These are phyloP conservation scores for Papiliotrema fonsecae DNA, from an alignment of 1,284 basidiomycete genomes.

Conservation along the genomic window DNA sequence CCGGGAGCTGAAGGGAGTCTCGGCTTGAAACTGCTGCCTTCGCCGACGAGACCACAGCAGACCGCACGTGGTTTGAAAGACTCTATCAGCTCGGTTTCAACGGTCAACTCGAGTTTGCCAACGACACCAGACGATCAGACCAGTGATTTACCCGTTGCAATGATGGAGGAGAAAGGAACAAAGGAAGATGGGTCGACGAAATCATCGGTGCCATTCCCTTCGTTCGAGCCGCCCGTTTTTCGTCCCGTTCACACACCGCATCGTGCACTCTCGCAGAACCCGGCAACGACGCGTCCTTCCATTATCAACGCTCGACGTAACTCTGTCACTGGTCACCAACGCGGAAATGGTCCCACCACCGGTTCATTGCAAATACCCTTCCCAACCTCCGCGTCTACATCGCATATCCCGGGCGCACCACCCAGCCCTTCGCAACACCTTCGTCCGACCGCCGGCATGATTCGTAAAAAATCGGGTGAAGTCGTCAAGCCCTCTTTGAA, in stretches of 20 bases:
- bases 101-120: slow-evolving; percentile 22
- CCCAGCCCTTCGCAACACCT: neutral
- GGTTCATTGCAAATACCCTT: slow-evolving; percentile 28
- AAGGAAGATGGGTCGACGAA: neutral
- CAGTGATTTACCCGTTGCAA: slow-evolving; percentile 2
- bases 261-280: slow-evolving; percentile 1
- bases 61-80: slow-evolving; percentile 18
- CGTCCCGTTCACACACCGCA: slow-evolving; percentile 3
- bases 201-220: slow-evolving; percentile 20
- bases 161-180: neutral
- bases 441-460: slow-evolving; percentile 27
- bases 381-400: slow-evolving; percentile 19
- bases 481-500: slow-evolving; percentile 49
- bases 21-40: slow-evolving; percentile 30
- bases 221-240: slow-evolving; percentile 20
- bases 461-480: slow-evolving; percentile 49
- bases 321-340: slow-evolving; percentile 7
- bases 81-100: slow-evolving; percentile 24
- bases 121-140: slow-evolving; percentile 24
- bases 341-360: slow-evolving; percentile 11
- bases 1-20: slow-evolving; percentile 17
- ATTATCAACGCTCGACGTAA: slow-evolving; percentile 9
- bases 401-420: neutral
- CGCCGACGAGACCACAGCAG: slow-evolving; percentile 18
- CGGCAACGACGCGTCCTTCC: slow-evolving; percentile 12